Conservation (phyloP, 2,329 filamentous ascomycete species). For the Pseudodiploospora longispora region DNA sequence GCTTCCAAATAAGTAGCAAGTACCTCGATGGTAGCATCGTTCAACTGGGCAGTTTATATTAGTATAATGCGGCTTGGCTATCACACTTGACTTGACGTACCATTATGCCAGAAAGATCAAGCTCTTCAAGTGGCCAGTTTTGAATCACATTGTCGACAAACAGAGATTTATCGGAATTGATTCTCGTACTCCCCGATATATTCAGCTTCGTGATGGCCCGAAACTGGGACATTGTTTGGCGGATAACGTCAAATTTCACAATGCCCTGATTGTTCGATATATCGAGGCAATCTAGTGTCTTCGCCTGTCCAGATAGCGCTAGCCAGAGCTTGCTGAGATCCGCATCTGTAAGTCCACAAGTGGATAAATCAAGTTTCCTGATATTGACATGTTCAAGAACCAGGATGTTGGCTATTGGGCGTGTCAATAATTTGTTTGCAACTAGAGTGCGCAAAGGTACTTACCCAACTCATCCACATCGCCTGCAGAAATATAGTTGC, state of each 20-base stretch:
- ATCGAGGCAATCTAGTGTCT: conserved; percentile 39
- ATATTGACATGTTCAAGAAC: conserved; percentile 30
- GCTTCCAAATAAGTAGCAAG: conserved; percentile 38
- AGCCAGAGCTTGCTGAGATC: conserved; percentile 41
- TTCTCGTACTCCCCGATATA: conserved; percentile 42
- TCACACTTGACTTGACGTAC: conserved; percentile 21
- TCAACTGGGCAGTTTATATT: conserved; percentile 28
- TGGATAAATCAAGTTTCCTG: conserved; percentile 41
- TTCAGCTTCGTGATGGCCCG: conserved; percentile 39
- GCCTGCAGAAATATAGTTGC: conserved; percentile 36
- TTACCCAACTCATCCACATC: conserved; percentile 44
- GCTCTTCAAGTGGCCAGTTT: conserved; percentile 41
- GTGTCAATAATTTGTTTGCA: conserved; percentile 4
- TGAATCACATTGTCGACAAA: conserved; percentile 37
- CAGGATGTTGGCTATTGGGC: conserved; percentile 21
- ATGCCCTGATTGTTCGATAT: conserved; percentile 46
- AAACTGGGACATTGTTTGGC: conserved; percentile 35
- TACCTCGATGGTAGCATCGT: conserved; percentile 38
- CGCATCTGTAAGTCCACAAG: conserved; percentile 42
- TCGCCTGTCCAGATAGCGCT: conserved; percentile 35
- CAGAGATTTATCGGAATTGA: conserved; percentile 35
- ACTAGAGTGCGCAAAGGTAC: conserved; percentile 1
- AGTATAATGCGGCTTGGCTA: neutral
- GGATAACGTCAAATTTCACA: conserved; percentile 39
- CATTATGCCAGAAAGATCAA: conserved; percentile 48